Conservation (phyloP, 768 basidiomycete species). For the Dendrothele bispora region DNA sequence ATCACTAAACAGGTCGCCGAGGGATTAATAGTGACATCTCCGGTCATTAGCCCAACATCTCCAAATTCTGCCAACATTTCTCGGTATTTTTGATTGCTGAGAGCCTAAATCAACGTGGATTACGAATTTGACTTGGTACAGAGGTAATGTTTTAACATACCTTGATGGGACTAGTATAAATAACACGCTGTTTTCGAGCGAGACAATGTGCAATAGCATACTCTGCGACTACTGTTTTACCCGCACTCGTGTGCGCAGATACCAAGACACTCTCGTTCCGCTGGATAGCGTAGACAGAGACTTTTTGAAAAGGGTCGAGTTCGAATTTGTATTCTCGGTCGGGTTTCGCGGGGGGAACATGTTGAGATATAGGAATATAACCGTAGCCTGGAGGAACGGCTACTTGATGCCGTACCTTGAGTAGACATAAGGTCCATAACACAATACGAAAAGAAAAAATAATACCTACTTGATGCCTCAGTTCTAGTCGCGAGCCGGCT, state of each 20-base stretch:
- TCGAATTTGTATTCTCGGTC: constrained; percentile 94
- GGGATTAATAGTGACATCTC: constrained; percentile 98
- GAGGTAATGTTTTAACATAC: too few species aligned
- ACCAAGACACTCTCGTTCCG: constrained; percentile 97
- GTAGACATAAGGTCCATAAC: background rate
- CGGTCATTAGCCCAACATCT: constrained; percentile 98
- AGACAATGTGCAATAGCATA: constrained; percentile 98
- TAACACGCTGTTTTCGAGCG: constrained; percentile 91
- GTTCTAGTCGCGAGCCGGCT: constrained; percentile 67
- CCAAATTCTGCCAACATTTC: constrained; percentile 97
- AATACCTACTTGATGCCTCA: constrained; percentile 71
- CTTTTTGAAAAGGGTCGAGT: constrained; percentile 95
- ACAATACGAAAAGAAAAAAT: background rate
- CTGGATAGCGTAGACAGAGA: constrained; percentile 93
- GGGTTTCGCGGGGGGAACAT: constrained; percentile 89
- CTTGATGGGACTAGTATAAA: constrained; percentile 99
- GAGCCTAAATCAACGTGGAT: constrained; percentile 57
- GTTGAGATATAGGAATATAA: constrained; percentile 87
- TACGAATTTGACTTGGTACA: background rate
- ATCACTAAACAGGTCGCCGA: constrained; percentile 96
- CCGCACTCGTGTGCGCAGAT: constrained; percentile 97
- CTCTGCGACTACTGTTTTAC: constrained; percentile 99
- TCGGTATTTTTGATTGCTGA: constrained; percentile 98
- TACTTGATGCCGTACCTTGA: constrained; percentile 91
- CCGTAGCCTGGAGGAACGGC: constrained; percentile 91